These are phyloP conservation scores for Flueggea neowawraea DNA, from an alignment of 441 rosid species.

Conservation along the genomic window DNA sequence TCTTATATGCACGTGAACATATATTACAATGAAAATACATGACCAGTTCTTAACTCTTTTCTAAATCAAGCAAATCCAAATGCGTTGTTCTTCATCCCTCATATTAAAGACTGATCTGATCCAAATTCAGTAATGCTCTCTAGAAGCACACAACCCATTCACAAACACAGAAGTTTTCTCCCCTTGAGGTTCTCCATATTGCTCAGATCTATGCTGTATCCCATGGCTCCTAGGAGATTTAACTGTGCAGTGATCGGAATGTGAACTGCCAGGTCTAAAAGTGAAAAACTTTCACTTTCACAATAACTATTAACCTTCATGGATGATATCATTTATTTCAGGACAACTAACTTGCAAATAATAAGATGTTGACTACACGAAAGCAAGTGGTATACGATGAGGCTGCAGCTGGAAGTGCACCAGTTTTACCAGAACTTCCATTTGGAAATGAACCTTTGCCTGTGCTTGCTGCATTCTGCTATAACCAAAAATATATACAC, in stretches of 20 bases:
- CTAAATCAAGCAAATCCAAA: no score
- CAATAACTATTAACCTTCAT: slow-evolving; percentile 30
- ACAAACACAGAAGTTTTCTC: slow-evolving; percentile 16
- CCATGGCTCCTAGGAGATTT: slow-evolving; percentile 33
- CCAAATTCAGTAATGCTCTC: no score
- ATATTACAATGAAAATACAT: no score
- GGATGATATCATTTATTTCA: slow-evolving; percentile 26
- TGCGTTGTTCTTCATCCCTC: no score
- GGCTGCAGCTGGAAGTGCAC: slow-evolving; percentile 86
- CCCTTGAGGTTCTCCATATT: slow-evolving; percentile 29
- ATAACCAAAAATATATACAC: slow-evolving; percentile 9
- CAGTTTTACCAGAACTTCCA: slow-evolving; percentile 59
- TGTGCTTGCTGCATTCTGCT: slow-evolving; percentile 42
- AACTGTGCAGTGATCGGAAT: slow-evolving; percentile 34
- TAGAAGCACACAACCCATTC: slow-evolving; percentile 16
- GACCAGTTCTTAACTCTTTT: no score
- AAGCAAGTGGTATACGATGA: slow-evolving; percentile 56
- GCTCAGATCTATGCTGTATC: slow-evolving; percentile 37
- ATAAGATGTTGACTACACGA: neutral
- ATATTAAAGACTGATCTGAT: no score
- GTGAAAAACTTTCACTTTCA: no score
- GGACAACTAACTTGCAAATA: slow-evolving; percentile 8
- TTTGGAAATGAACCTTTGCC: slow-evolving; percentile 73
- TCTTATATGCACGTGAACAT: no score
- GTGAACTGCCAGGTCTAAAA: slow-evolving; percentile 25